phyloP scores from a whole-genome alignment of 1,139 yeast genomes.

The Candida sanyaensis region DNA sequence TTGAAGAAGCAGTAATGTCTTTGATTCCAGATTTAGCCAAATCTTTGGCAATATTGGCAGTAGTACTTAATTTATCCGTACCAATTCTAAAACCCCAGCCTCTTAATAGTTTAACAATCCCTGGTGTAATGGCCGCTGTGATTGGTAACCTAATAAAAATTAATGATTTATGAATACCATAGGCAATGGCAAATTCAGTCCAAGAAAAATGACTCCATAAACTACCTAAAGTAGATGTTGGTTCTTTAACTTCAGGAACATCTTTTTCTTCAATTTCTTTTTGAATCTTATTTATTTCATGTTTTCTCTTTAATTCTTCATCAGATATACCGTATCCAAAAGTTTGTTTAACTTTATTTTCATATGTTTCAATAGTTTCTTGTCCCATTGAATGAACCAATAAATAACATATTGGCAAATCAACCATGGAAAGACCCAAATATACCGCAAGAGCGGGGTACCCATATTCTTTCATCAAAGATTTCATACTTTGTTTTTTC shows the following conservation, averaged over 20 bases:
- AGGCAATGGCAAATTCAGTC: constrained; percentile 84
- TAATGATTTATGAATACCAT: constrained; percentile 88
- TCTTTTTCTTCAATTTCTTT: constrained; percentile 19
- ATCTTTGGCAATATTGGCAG: constrained; percentile 28
- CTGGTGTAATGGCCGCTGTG: constrained; percentile 91
- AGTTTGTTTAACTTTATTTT: constrained; percentile 57
- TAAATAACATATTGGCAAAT: constrained; percentile 79
- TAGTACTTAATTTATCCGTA: constrained; percentile 39
- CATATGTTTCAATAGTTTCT: constrained; percentile 69
- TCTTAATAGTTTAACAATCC: constrained; percentile 64
- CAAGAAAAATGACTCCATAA: constrained; percentile 38
- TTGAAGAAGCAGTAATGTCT: constrained; percentile 39
- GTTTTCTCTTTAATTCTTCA: constrained; percentile 38
- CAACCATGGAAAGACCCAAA: constrained; percentile 66
- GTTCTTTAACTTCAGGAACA: constrained; percentile 8
- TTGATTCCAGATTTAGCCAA: constrained; percentile 17
- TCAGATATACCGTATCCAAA: constrained; percentile 57
- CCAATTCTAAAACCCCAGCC: constrained; percentile 84
- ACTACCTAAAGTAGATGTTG: constrained; percentile 6
- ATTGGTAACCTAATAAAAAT: constrained; percentile 81
- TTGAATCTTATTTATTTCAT: constrained; percentile 32
- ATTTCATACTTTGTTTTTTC: constrained; percentile 54
- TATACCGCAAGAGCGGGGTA: constrained; percentile 89
- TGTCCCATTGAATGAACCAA: constrained; percentile 86
- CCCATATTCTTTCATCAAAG: constrained; percentile 82